Percentiles rank a stretch among this genome's conserved stretches.
Evolutionary conservation across 805 yeast genomes (phyloP).

Genomic region (Starmerella scarabaei): DNA sequence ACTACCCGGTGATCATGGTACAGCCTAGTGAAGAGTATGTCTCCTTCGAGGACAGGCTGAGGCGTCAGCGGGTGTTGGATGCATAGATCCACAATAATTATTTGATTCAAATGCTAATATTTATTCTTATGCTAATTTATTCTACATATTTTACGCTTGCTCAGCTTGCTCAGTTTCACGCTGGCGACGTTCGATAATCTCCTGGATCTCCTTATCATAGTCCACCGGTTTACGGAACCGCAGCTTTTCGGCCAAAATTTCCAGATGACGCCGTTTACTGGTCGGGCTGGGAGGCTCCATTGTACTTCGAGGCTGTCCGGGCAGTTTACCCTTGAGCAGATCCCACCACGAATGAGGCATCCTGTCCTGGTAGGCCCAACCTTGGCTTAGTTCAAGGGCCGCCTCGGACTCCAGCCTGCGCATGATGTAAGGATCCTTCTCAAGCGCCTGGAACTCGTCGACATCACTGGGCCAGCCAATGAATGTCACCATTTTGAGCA

Average conservation of each 20-base stretch:
- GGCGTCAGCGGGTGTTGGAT: conserved; percentile 5
- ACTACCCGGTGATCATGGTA: conserved; percentile 32
- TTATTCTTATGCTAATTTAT: neutral
- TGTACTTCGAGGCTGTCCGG: conserved; percentile 16
- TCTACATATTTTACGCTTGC: neutral
- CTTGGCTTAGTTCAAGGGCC: conserved; percentile 56
- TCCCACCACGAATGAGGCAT: conserved; percentile 60
- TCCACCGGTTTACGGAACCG: conserved; percentile 23
- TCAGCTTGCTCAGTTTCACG: conserved; percentile 19
- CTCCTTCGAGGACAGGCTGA: conserved; percentile 17
- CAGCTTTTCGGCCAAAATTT: conserved; percentile 22
- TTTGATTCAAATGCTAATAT: neutral
- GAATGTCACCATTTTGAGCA: conserved; percentile 43
- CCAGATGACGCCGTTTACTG: conserved; percentile 16
- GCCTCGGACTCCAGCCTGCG: conserved; percentile 61
- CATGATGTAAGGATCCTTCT: conserved; percentile 53
- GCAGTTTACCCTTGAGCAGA: conserved; percentile 30
- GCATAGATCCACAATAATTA: neutral
- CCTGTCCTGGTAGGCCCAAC: conserved; percentile 33
- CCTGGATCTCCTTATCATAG: conserved; percentile 28
- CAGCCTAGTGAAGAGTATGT: conserved; percentile 21
- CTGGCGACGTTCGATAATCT: conserved; percentile 29
- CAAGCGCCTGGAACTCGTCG: conserved; percentile 65
- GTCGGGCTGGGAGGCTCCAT: neutral
- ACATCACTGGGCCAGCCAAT: conserved; percentile 57